A percentile compares a stretch with the other conserved stretches of the same genome.
Conservation (phyloP, 2,329 filamentous ascomycete species). For the Aspergillus phoenicis region DNA sequence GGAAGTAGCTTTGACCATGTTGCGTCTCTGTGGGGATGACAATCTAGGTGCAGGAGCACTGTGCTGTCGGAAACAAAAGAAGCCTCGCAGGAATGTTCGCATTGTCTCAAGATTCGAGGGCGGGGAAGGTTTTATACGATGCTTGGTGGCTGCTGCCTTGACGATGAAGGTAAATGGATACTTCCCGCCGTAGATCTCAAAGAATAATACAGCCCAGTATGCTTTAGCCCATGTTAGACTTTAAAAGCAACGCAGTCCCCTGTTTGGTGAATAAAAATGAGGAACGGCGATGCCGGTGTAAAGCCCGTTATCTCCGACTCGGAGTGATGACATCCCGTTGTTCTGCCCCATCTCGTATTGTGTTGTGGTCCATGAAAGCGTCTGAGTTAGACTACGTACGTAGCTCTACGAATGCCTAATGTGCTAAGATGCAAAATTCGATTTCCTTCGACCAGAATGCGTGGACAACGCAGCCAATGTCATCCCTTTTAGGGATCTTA, state of each 20-base stretch:
- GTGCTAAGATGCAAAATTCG: neutral
- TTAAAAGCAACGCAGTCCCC: no score
- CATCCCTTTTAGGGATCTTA: neutral
- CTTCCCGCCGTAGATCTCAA: neutral
- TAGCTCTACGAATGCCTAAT: neutral
- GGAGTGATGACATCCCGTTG: neutral
- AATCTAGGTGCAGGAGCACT: slow-evolving; percentile 12
- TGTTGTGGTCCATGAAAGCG: neutral
- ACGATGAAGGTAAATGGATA: neutral
- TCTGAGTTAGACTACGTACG: neutral
- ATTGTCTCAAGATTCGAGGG: neutral
- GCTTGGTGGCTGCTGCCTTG: neutral
- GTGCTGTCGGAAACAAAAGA: slow-evolving; percentile 26
- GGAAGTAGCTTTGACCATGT: slow-evolving; percentile 29
- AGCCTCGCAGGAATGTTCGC: slow-evolving; percentile 21
- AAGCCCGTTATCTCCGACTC: slow-evolving; percentile 30
- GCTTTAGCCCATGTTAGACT: neutral
- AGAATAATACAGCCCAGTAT: neutral
- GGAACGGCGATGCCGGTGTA: neutral
- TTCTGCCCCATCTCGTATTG: neutral
- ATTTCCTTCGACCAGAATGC: neutral
- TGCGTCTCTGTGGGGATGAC: slow-evolving; percentile 27
- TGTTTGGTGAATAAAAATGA: neutral
- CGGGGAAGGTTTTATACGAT: neutral
- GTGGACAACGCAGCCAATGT: neutral